Evolutionary conservation across 2,329 filamentous ascomycete species (phyloP), one percentile per base, ranked within the genome.

Genomic region (Colletotrichum kahawae): DNA sequence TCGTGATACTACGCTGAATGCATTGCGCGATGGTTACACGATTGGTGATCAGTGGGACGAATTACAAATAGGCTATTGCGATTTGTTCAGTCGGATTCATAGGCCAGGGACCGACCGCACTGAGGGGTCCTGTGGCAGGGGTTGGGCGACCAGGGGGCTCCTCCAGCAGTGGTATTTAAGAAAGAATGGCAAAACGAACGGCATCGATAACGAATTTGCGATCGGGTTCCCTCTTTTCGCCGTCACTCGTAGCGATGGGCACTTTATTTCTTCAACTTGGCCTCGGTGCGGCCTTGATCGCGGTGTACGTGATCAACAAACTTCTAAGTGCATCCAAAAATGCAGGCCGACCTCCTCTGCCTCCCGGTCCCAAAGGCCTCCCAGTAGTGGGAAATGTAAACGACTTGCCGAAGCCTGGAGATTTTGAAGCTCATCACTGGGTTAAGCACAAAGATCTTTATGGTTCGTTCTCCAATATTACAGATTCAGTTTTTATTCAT

Each of bases 361-460:
- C 74, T 56, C 82, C 77, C 60, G 82, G 78, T 43, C 84, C 78
- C 77, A 81, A 73, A 12, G 81, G 82, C 1, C 77, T 86, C 10
- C 85, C 87, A 0, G 57, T 90, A 3, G 54, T 90, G 12, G 88
- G 88, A 9, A 90, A 89, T 76, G 74, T 89, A 10, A 79, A 79
- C 5, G 87, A 90, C 75, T 77, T 88, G n/a, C 88, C 88, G 1
- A 78, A 82, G 1, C 67, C 77, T 2, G 81, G 79, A 5, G 67
- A 67, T 12, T 79, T 78, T 2, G 83, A 84, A 38, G 82, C 78
- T 76, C 76, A 81, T 36, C 81, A 85, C 68, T 85, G 83, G 83
- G 57, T 83, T 2, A 78, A 81, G 59, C 81, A 83, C 67, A 85
- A 84, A 43, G 80, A 85, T 4, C 29, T 75, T 10, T 83, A 83